These are phyloP conservation scores for Dactylellina sp. DNA, from an alignment of 2,329 filamentous ascomycete genomes.

Conservation along the genomic window DNA sequence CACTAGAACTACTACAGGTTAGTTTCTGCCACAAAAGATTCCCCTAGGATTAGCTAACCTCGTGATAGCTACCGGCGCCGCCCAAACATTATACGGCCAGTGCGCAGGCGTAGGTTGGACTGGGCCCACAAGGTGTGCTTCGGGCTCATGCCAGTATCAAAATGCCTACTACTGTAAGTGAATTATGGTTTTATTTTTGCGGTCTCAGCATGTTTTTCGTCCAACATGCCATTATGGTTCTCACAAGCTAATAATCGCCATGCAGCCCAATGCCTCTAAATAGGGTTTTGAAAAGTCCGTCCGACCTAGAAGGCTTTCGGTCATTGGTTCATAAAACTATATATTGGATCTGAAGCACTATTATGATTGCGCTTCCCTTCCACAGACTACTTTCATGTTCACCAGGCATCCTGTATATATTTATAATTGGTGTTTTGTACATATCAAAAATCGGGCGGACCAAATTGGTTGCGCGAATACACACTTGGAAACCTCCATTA, in stretches of 20 bases:
- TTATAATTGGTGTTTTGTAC: background rate
- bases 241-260: too few species aligned
- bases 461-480: background rate
- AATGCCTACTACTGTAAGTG: slow-evolving; percentile 62
- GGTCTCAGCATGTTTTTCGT: too few species aligned
- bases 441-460: background rate
- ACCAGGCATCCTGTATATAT: too few species aligned
- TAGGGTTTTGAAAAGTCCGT: background rate
- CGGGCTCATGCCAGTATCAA: slow-evolving; percentile 61
- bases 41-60: background rate
- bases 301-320: too few species aligned
- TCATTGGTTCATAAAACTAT: too few species aligned
- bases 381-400: too few species aligned
- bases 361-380: too few species aligned
- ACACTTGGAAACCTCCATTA: too few species aligned
- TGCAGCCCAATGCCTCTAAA: slow-evolving; percentile 27
- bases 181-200: too few species aligned
- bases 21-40: background rate
- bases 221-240: too few species aligned
- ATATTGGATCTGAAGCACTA: too few species aligned
- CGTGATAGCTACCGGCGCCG: slow-evolving; percentile 12
- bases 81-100: slow-evolving; percentile 59
- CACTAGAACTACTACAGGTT: slow-evolving; percentile 30
- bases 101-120: slow-evolving; percentile 62
- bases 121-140: slow-evolving; percentile 62